Conservation (phyloP, 345 rosid species). For the Combretum micranthum region DNA sequence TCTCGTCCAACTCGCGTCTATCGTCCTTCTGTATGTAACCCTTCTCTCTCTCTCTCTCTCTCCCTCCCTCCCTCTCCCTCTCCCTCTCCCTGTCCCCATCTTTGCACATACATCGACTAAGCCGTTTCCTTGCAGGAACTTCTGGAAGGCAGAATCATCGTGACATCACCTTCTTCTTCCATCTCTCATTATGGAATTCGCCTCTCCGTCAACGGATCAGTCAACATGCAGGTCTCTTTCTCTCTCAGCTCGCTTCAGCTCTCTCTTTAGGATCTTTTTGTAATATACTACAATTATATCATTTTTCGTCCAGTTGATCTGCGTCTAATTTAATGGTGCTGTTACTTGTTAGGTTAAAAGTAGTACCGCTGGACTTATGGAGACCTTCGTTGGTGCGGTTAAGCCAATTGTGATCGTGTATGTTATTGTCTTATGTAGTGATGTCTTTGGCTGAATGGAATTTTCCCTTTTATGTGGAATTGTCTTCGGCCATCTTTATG, state of each 20-base stretch:
- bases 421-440: slow-evolving; percentile 7
- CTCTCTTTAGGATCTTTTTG: background rate
- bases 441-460: background rate
- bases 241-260: background rate
- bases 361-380: slow-evolving; percentile 86
- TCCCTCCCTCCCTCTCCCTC: background rate
- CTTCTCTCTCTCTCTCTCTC: slow-evolving; percentile 1
- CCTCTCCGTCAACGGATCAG: slow-evolving; percentile 60
- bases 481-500: background rate
- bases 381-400: slow-evolving; percentile 70
- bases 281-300: too few relatives aligned
- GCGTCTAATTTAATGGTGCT: background rate
- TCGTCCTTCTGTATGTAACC: slow-evolving; percentile 47
- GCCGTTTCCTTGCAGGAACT: slow-evolving; percentile 39
- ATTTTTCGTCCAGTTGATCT: background rate
- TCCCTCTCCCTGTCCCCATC: background rate
- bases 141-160: slow-evolving; percentile 61
- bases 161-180: slow-evolving; percentile 59
- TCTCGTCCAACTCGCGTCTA: slow-evolving; percentile 62
- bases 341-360: slow-evolving; percentile 53
- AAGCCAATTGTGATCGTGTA: slow-evolving; percentile 71
- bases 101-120: background rate
- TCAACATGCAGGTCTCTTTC: slow-evolving; percentile 56
- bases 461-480: background rate
- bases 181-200: slow-evolving; percentile 70